A percentile compares a stretch with the other conserved stretches of the same genome.
These are phyloP conservation scores for Helianthus tuberosus DNA, from an alignment of 129 eudicot genomes.

Conservation along the genomic window DNA sequence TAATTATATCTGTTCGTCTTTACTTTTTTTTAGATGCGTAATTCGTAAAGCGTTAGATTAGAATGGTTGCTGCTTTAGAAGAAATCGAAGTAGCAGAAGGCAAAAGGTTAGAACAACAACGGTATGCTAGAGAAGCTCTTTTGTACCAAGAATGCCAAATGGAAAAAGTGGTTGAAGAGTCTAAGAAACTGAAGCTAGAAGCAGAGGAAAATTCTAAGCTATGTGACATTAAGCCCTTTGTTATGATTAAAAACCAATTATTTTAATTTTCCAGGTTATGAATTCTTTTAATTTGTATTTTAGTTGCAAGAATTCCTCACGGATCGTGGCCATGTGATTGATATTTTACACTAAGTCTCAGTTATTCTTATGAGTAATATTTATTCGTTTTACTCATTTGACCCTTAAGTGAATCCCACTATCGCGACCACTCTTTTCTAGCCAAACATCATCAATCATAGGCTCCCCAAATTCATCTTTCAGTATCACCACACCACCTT, in stretches of 20 bases:
- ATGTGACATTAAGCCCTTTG: neutral
- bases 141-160: conserved; percentile 50
- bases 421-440: conserved; percentile 44
- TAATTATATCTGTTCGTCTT: neutral
- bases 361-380: neutral
- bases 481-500: conserved; percentile 31
- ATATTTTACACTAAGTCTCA: conserved; percentile 50
- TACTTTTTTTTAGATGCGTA: conserved; percentile 60
- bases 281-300: neutral
- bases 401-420: conserved; percentile 41
- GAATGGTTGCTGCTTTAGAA: conserved; percentile 58
- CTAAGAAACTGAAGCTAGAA: too few relatives aligned
- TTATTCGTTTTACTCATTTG: too few relatives aligned
- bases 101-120: conserved; percentile 51
- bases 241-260: conserved; percentile 5
- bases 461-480: conserved; percentile 56
- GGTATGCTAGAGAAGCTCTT: conserved; percentile 39
- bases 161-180: conserved; percentile 66
- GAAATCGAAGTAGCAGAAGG: conserved; percentile 47
- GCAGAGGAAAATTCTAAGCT: conserved; percentile 85
- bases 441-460: conserved; percentile 44
- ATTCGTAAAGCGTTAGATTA: conserved; percentile 45
- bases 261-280: neutral
- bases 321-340: conserved; percentile 73
- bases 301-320: conserved; percentile 79